Conservation (phyloP, 2,329 filamentous ascomycete species). For the Diplocarpon rosae region DNA sequence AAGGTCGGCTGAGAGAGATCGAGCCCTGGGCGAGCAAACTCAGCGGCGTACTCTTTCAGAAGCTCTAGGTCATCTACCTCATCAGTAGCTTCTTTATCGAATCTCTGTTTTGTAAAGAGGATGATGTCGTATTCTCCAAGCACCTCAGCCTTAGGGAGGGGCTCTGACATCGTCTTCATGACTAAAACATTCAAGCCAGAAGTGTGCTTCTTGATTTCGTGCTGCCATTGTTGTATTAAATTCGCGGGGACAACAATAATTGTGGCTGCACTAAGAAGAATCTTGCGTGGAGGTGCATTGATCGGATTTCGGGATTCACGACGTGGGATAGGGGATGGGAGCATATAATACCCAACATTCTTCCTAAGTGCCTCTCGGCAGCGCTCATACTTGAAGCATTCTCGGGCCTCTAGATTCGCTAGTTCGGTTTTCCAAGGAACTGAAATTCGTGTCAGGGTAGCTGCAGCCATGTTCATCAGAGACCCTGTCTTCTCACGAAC, state of each 20-base stretch:
- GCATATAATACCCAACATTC: slow-evolving; percentile 49
- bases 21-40: no score
- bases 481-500: slow-evolving; percentile 42
- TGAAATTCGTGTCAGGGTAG: slow-evolving; percentile 52
- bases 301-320: slow-evolving; percentile 30
- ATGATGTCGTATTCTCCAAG: slow-evolving; percentile 64
- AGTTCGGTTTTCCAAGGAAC: slow-evolving; percentile 63
- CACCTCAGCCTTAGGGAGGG: slow-evolving; percentile 44
- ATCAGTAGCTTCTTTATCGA: slow-evolving; percentile 55
- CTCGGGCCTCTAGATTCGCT: slow-evolving; percentile 28
- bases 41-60: no score
- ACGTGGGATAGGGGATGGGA: slow-evolving; percentile 36
- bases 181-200: slow-evolving; percentile 52
- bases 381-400: slow-evolving; percentile 35
- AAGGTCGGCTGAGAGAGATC: slow-evolving; percentile 9
- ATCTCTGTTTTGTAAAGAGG: slow-evolving; percentile 62
- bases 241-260: slow-evolving; percentile 77
- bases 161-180: slow-evolving; percentile 39
- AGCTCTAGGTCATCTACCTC: slow-evolving; percentile 28
- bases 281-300: slow-evolving; percentile 32
- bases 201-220: slow-evolving; percentile 72
- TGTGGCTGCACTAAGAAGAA: slow-evolving; percentile 58
- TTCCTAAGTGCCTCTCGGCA: slow-evolving; percentile 46
- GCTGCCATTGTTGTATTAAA: slow-evolving; percentile 71
- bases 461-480: slow-evolving; percentile 66